phyloP scores from a whole-genome alignment of 306 rosid species.

The Benincasa hispida region DNA sequence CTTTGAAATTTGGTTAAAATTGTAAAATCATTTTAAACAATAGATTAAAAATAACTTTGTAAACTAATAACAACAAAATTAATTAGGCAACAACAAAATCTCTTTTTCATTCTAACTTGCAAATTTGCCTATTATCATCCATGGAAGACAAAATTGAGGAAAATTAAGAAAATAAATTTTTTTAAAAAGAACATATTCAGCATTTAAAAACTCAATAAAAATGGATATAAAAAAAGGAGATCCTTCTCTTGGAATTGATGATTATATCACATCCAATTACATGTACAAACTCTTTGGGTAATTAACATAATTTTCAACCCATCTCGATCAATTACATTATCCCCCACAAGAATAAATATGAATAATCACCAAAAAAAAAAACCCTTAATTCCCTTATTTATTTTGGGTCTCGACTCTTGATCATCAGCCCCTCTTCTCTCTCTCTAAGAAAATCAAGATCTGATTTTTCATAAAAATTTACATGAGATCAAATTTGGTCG shows the following conservation, averaged over 20 bases:
- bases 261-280: neutral
- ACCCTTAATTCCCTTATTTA: neutral
- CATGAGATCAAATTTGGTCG: neutral
- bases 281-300: neutral
- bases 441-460: neutral
- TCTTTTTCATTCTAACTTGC: too few species aligned
- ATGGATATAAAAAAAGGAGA: neutral
- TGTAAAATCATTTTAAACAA: too few species aligned
- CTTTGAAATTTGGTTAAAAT: neutral
- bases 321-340: neutral
- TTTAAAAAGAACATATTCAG: too few species aligned
- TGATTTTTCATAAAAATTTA: neutral
- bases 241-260: neutral
- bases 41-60: neutral
- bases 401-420: neutral
- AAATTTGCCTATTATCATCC: neutral
- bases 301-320: neutral
- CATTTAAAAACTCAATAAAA: neutral
- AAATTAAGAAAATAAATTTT: too few species aligned
- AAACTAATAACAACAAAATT: too few species aligned
- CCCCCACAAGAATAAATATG: neutral
- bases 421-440: neutral
- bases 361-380: neutral
- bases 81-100: too few species aligned
- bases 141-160: neutral